Conservation (phyloP, 2,329 filamentous ascomycete genomes). For the Lasiodiplodia citricola region DNA sequence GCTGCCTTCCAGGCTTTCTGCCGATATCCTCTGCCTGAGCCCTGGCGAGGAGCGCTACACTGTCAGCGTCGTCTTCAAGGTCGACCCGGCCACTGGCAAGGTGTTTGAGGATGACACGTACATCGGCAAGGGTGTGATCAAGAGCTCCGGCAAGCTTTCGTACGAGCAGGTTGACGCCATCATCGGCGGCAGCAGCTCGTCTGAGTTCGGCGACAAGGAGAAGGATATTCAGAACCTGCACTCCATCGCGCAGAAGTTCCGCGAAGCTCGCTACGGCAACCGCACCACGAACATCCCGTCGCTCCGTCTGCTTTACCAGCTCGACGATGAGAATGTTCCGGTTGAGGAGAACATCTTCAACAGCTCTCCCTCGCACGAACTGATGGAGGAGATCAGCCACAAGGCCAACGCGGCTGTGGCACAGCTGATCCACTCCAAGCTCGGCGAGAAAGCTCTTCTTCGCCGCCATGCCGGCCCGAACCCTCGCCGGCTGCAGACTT, state of each 20-base stretch:
- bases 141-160: conserved; percentile 83
- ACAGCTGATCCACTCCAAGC: conserved; percentile 75
- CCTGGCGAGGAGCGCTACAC: conserved; percentile 90
- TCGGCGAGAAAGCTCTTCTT: conserved; percentile 92
- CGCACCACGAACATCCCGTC: conserved; percentile 80
- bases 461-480: conserved; percentile 87
- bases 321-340: conserved; percentile 97
- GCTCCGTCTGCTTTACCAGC: conserved; percentile 86
- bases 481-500: conserved; percentile 83
- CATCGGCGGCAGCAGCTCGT: conserved; percentile 67
- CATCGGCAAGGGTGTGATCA: conserved; percentile 93
- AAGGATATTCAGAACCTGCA: conserved; percentile 83
- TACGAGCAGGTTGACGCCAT: conserved; percentile 87
- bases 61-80: conserved; percentile 90
- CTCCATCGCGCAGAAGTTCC: conserved; percentile 85
- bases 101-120: conserved; percentile 86
- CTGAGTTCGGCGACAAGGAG: conserved; percentile 68
- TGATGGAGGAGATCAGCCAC: conserved; percentile 93
- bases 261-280: conserved; percentile 82
- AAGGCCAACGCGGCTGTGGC: conserved; percentile 91
- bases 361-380: conserved; percentile 84
- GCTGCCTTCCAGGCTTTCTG: conserved; percentile 83
- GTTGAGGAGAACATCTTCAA: conserved; percentile 97
- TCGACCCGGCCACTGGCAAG: conserved; percentile 78
- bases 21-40: conserved; percentile 84